Evolutionary conservation across 768 basidiomycete species (phyloP), one percentile per base, ranked within the genome.

Genomic region (Tremella fuciformis): DNA sequence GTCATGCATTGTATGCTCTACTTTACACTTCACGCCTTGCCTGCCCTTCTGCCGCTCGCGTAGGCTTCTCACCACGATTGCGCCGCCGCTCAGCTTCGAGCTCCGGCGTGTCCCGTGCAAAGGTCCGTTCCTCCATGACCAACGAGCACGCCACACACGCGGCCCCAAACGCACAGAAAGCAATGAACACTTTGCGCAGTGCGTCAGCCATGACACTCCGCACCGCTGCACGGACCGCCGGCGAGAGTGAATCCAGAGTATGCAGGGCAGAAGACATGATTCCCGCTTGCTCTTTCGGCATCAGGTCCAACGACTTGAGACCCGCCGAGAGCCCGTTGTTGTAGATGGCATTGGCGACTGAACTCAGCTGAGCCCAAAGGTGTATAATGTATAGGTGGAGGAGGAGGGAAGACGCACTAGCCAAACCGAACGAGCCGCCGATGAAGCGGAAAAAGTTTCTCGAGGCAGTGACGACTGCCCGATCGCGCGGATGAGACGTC

Each of bases 351-450:
- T 73, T 75, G 25, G 63, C 59, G 37, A 71, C 69, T 48, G 62
- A 16, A 13, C 11, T 18, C 3, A n/a, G 2, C 8, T 16, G 22
- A 52, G 25, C 15, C 18, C 24, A 2, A 38, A 16, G 25, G 18
- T 21, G 53, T 49, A 15, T 25, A 16, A 19, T 21, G 25, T 6
- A 8, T 16, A 8, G 49, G 21, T 11, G 49, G 25, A 50, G 8
- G n/a, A 29, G 16, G 9, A 13, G 15, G 13, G 11, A 16, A 38
- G n/a, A 59, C 63, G 54, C 38, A 62, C 60, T 51, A 24, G 64
- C 74, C 40, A 76, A 62, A 2, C 73, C 74, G 53, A 76, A 65
- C 11, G 72, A 66, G n/a, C 72, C 74, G 15, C 75, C 75, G 55
- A 70, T 64, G 13, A 70, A 70, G 15, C 74, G 62, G 34, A 70